Conservation (phyloP, 2,329 filamentous ascomycete species). For the Phialophora expanda region DNA sequence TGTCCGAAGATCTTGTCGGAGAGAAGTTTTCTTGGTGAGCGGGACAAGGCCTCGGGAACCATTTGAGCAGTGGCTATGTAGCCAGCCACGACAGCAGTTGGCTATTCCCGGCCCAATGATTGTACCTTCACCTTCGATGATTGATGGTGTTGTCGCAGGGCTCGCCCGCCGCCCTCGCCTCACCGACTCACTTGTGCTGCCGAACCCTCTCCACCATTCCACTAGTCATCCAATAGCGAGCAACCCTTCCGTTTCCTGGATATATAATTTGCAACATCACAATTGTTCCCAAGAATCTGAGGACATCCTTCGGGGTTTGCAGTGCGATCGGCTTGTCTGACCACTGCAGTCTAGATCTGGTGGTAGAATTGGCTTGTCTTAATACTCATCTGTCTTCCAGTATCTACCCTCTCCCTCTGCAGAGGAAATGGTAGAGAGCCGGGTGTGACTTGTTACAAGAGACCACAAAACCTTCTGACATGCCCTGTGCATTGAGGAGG, state of each 20-base stretch:
- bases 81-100: background rate
- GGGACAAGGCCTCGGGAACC: background rate
- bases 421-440: slow-evolving; percentile 3
- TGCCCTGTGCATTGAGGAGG: background rate
- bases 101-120: background rate
- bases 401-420: slow-evolving; percentile 3
- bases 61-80: too few species aligned
- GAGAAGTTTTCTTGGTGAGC: slow-evolving; percentile 42
- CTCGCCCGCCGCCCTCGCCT: background rate
- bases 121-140: background rate
- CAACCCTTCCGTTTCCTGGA: background rate
- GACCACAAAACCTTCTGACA: slow-evolving; percentile 3
- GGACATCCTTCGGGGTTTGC: background rate
- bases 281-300: background rate
- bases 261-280: background rate
- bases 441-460: slow-evolving; percentile 13
- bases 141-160: background rate
- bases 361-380: slow-evolving; percentile 11
- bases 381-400: slow-evolving; percentile 10
- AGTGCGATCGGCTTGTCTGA: background rate
- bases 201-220: background rate
- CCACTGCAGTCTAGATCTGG: background rate
- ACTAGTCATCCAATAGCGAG: background rate
- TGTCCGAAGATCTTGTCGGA: slow-evolving; percentile 49
- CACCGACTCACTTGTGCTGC: background rate